A percentile compares a stretch with the other conserved stretches of the same genome.
Evolutionary conservation across 768 basidiomycete species (phyloP).

Genomic region (Russula foetens): DNA sequence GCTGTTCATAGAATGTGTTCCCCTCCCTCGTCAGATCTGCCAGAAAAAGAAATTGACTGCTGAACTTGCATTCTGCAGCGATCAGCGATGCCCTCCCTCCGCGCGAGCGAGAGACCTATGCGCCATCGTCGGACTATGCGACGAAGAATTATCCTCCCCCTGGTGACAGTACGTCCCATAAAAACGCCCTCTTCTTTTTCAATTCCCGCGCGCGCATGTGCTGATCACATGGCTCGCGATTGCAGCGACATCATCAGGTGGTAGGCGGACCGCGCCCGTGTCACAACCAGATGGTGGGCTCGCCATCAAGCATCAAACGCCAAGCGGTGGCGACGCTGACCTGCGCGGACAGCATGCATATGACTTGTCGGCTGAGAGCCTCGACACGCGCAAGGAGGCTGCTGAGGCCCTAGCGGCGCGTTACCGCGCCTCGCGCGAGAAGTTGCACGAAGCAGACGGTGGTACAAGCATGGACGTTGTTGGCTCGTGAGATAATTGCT

Average conservation of each 20-base stretch:
- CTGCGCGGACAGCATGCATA: not conserved
- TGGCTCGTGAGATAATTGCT: too few relatives aligned
- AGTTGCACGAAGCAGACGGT: not conserved
- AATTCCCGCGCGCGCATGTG: not conserved
- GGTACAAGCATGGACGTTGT: not conserved
- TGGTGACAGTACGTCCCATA: slow-evolving; percentile 11
- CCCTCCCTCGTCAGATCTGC: too few relatives aligned
- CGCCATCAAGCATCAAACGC: not conserved
- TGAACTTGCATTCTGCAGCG: not conserved
- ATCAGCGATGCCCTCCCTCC: not conserved
- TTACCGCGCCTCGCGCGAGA: slow-evolving; percentile 14
- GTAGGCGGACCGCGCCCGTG: slow-evolving; percentile 6
- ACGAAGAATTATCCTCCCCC: slow-evolving; percentile 20
- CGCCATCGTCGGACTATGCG: slow-evolving; percentile 11
- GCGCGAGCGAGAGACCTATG: slow-evolving; percentile 3
- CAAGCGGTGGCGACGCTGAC: not conserved
- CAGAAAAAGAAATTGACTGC: not conserved
- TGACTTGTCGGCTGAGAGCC: slow-evolving; percentile 15
- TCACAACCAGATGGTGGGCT: not conserved
- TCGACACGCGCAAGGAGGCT: slow-evolving; percentile 17
- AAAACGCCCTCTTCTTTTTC: too few relatives aligned
- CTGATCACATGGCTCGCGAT: not conserved
- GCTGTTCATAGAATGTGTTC: too few relatives aligned
- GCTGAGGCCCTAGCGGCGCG: slow-evolving; percentile 16
- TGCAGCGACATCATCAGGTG: slow-evolving; percentile 18